A percentile compares a stretch with the other conserved stretches of the same genome.
These are phyloP conservation scores for Orbilia quercus DNA, from an alignment of 2,329 filamentous ascomycete genomes.

Conservation along the genomic window DNA sequence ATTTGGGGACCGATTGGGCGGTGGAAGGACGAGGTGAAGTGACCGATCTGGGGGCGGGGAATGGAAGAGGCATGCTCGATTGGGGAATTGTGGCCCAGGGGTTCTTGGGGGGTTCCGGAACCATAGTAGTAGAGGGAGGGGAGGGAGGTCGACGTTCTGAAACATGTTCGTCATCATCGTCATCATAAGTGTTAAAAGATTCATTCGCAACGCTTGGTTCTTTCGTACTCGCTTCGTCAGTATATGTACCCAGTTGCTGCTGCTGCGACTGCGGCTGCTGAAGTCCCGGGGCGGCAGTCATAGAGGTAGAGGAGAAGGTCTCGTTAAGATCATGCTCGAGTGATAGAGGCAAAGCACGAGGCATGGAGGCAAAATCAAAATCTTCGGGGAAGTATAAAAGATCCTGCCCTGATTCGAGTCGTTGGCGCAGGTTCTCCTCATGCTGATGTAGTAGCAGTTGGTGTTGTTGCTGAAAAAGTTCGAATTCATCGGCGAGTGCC, in stretches of 20 bases:
- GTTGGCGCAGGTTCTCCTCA: conserved; percentile 59
- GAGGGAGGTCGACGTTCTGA: conserved; percentile 16
- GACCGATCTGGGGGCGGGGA: conserved; percentile 43
- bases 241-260: conserved; percentile 40
- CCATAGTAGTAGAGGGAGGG: conserved; percentile 2
- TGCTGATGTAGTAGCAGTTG: conserved; percentile 59
- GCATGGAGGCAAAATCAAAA: conserved; percentile 21
- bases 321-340: conserved; percentile 38
- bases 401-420: conserved; percentile 59
- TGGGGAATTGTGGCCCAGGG: conserved; percentile 38
- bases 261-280: conserved; percentile 31
- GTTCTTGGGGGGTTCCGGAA: conserved; percentile 38
- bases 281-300: conserved; percentile 36
- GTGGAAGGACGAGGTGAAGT: conserved; percentile 50
- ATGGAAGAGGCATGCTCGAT: conserved; percentile 49
- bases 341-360: conserved; percentile 3
- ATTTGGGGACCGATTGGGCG: conserved; percentile 45
- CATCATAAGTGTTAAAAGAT: conserved; percentile 43
- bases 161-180: conserved; percentile 32
- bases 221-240: conserved; percentile 47
- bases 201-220: conserved; percentile 48
- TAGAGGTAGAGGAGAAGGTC: conserved; percentile 21
- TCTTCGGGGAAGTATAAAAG: conserved; percentile 40
- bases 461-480: conserved; percentile 59
- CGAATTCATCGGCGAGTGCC: conserved; percentile 58